Evolutionary conservation across 192 early-diverging fungal species (phyloP).

Genomic region (Coemansia brasiliensis): DNA sequence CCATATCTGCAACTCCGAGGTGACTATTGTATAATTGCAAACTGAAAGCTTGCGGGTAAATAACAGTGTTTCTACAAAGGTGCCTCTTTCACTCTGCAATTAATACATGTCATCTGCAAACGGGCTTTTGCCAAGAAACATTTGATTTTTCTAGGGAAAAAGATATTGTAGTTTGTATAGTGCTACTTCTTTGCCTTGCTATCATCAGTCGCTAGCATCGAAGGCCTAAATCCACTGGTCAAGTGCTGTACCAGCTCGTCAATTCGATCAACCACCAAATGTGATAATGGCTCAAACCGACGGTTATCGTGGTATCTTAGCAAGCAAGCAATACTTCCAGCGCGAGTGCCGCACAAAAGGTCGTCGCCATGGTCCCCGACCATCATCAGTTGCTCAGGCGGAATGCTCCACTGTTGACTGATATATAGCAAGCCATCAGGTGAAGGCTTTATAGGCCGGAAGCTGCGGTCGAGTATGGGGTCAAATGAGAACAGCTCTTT

Average conservation of each 20-base stretch:
- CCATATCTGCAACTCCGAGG: background rate
- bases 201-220: slow-evolving; percentile 18
- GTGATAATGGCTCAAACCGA: slow-evolving; percentile 33
- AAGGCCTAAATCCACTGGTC: slow-evolving; percentile 31
- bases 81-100: no score
- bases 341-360: slow-evolving; percentile 49
- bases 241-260: slow-evolving; percentile 29
- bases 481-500: slow-evolving; percentile 41
- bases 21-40: slow-evolving; percentile 2
- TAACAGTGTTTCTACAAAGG: background rate
- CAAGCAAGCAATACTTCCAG: slow-evolving; percentile 48
- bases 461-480: slow-evolving; percentile 52
- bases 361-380: slow-evolving; percentile 59
- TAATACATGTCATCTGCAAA: no score
- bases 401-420: slow-evolving; percentile 43
- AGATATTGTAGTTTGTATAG: background rate
- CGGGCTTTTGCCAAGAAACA: no score
- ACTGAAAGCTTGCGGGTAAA: background rate
- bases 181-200: slow-evolving; percentile 4
- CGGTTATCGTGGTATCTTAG: slow-evolving; percentile 40
- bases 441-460: slow-evolving; percentile 51
- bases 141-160: background rate
- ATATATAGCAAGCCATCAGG: slow-evolving; percentile 47
- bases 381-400: slow-evolving; percentile 53
- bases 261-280: slow-evolving; percentile 46